Conservation (phyloP, 2,329 filamentous ascomycete genomes). For the Cytospora chrysosperma region DNA sequence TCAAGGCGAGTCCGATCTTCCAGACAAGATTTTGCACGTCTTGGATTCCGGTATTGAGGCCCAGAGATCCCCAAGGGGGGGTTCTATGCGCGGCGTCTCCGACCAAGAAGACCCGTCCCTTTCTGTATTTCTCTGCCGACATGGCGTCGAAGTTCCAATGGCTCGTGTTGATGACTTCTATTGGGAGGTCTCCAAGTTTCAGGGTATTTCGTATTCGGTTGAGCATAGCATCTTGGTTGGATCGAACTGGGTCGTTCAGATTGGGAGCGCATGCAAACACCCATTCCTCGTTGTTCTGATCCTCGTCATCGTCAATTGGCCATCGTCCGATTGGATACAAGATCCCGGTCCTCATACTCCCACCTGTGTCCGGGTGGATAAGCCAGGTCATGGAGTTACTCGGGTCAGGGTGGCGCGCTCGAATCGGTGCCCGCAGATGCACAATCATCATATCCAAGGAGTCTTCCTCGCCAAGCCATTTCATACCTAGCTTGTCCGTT, state of each 20-base stretch:
- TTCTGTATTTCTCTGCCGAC: slow-evolving; percentile 30
- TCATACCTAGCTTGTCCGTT: slow-evolving; percentile 32
- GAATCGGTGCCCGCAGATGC: slow-evolving; percentile 33
- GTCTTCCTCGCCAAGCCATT: slow-evolving; percentile 33
- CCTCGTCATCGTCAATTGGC: slow-evolving; percentile 25
- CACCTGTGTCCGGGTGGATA: slow-evolving; percentile 34
- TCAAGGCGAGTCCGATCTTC: slow-evolving; percentile 35
- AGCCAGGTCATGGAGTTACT: slow-evolving; percentile 37
- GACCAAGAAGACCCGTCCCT: slow-evolving; percentile 34
- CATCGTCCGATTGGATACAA: slow-evolving; percentile 37
- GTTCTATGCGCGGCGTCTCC: slow-evolving; percentile 39
- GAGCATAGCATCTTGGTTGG: slow-evolving; percentile 26
- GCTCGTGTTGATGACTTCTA: slow-evolving; percentile 33
- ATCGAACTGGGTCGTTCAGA: slow-evolving; percentile 29
- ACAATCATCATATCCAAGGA: slow-evolving; percentile 36
- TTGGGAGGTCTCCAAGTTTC: slow-evolving; percentile 31
- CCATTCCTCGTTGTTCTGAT: slow-evolving; percentile 34
- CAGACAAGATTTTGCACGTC: slow-evolving; percentile 39
- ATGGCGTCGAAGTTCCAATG: slow-evolving; percentile 35
- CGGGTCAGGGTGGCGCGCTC: slow-evolving; percentile 29
- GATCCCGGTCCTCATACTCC: slow-evolving; percentile 35
- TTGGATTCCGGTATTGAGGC: slow-evolving; percentile 38
- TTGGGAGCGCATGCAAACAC: slow-evolving; percentile 28
- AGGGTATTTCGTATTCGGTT: slow-evolving; percentile 31
- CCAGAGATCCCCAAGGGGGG: slow-evolving; percentile 37